Conservation (phyloP, 1,284 basidiomycete species). For the Bjerkandera adusta region DNA sequence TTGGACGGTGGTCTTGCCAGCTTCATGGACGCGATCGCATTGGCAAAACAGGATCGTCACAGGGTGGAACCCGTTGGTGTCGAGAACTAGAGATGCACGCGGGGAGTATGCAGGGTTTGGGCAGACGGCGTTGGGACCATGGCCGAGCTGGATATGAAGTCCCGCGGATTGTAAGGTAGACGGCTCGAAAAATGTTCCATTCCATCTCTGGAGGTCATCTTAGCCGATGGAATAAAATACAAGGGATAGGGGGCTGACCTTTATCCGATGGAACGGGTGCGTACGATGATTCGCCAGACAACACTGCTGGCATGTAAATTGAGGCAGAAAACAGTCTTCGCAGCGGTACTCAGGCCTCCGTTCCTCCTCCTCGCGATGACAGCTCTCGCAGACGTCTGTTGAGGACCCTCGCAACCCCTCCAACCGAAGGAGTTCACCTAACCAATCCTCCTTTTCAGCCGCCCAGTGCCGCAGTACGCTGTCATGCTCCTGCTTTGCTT, state of each 20-base stretch:
- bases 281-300: neutral
- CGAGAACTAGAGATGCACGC: constrained; percentile 5
- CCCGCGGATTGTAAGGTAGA: constrained; percentile 4
- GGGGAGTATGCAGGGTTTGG: neutral
- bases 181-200: neutral
- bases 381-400: too few relatives aligned
- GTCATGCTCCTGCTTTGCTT: too few relatives aligned
- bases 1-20: constrained; percentile 3
- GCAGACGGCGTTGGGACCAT: neutral
- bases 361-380: too few relatives aligned
- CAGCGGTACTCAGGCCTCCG: too few relatives aligned
- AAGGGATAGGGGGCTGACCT: too few relatives aligned
- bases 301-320: neutral
- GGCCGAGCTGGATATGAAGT: constrained; percentile 12
- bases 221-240: too few relatives aligned
- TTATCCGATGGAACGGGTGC: constrained; percentile 1
- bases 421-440: too few relatives aligned
- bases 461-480: too few relatives aligned
- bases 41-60: constrained; percentile 7
- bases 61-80: constrained; percentile 13
- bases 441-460: too few relatives aligned
- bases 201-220: too few relatives aligned
- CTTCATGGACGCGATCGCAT: neutral
- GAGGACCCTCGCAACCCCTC: too few relatives aligned
- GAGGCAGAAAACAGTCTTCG: neutral